These are phyloP conservation scores for Ascobolus immersus DNA, from an alignment of 495 filamentous ascomycete genomes.

Conservation along the genomic window DNA sequence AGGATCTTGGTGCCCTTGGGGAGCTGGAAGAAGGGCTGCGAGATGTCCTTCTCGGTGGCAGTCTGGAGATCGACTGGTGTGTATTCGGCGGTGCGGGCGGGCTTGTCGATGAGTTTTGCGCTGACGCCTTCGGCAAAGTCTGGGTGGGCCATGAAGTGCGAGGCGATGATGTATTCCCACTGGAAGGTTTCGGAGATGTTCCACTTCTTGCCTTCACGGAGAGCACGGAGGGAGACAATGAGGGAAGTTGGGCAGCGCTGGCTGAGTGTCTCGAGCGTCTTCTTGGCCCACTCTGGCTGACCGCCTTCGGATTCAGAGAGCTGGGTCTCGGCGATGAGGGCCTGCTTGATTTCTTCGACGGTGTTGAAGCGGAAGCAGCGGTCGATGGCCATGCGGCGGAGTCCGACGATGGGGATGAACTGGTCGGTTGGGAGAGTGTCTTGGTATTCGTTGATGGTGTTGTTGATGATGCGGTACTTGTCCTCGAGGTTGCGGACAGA, in stretches of 20 bases:
- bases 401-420: slow-evolving; percentile 34
- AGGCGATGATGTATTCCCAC: slow-evolving; percentile 54
- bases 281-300: slow-evolving; percentile 41
- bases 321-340: slow-evolving; percentile 31
- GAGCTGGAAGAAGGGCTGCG: slow-evolving; percentile 33
- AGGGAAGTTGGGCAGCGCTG: slow-evolving; percentile 60
- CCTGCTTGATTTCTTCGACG: slow-evolving; percentile 41
- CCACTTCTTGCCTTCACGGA: slow-evolving; percentile 48
- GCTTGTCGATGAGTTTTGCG: slow-evolving; percentile 44
- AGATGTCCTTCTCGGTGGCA: slow-evolving; percentile 27
- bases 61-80: slow-evolving; percentile 40
- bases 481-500: slow-evolving; percentile 37
- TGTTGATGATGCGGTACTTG: slow-evolving; percentile 45
- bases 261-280: slow-evolving; percentile 43
- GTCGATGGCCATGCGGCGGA: slow-evolving; percentile 54
- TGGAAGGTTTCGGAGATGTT: slow-evolving; percentile 56
- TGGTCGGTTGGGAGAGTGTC: slow-evolving; percentile 54
- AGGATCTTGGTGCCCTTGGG: slow-evolving; percentile 23
- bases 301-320: neutral
- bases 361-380: slow-evolving; percentile 25
- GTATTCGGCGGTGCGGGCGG: slow-evolving; percentile 23
- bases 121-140: slow-evolving; percentile 77
- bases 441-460: slow-evolving; percentile 72
- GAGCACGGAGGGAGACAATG: slow-evolving; percentile 52
- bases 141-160: slow-evolving; percentile 57